Evolutionary conservation across 768 basidiomycete genomes (phyloP), one percentile per base, ranked within the genome.

Genomic region (Collybia nuda): DNA sequence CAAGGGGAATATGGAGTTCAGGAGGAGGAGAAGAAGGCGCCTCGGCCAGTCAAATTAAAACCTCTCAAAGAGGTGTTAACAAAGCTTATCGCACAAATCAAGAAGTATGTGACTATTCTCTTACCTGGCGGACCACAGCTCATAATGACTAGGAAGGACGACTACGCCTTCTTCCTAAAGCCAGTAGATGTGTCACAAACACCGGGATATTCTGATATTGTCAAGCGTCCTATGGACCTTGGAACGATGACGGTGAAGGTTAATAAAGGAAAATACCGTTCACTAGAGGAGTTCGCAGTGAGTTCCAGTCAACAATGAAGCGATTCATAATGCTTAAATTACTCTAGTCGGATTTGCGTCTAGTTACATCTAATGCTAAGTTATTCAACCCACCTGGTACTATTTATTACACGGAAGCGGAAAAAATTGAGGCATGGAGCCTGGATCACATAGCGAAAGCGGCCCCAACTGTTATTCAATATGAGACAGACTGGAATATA

Each of bases 221-320:
- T 98, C 44, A 85, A 88, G 58, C 75, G 77, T 17, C 93, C 95
- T 6, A 98, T 98, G 94, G 94, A 98, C 61, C 75, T 98, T 49
- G 89, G 90, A 0, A 94, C 93, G 0, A 88, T 98, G 74, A 69
- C 84, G 17, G 72, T 74, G 48, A 96, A 94, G 67, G 87, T 94
- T 40, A 77, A 77, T 51, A 80, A 71, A 60, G 88, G 88, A 5
- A 82, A 80, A 54, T 96, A 96, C 65, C 78, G 85, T 17, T 87
- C 86, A 2, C 66, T 92, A 42, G 89, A 91, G 50, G 89, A 92
- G 38, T 92, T 92, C 62, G 74, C 81, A 6, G 90, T 90, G 60
- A 51, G 85, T 72, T 14, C 5, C 22, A 15, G 35, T 38, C 42
- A n/a, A 38, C 56, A 18, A 23, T 43, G 21, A n/a, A 24, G 23